Evolutionary conservation across 2,329 filamentous ascomycete species (phyloP).

Genomic region (Sporothrix luriei): DNA sequence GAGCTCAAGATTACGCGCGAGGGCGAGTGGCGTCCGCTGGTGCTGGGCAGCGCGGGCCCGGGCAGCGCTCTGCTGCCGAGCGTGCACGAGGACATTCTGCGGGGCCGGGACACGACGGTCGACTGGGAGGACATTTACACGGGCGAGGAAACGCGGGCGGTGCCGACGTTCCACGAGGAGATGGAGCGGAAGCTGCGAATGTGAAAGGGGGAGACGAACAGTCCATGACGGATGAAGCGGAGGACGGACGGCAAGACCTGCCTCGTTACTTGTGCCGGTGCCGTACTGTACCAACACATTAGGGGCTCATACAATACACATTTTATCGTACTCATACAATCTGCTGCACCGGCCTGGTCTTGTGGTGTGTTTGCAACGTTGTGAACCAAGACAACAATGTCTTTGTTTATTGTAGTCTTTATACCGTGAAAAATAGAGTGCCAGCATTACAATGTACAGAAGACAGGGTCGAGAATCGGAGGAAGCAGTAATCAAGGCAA

Average conservation of each 20-base stretch:
- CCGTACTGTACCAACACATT: slow-evolving; percentile 19
- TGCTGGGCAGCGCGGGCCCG: slow-evolving; percentile 60
- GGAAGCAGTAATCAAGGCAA: neutral
- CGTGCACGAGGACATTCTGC: slow-evolving; percentile 87
- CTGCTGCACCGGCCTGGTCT: neutral
- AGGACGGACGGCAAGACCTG: neutral
- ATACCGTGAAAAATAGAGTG: neutral
- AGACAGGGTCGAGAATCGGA: neutral
- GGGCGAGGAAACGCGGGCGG: slow-evolving; percentile 71
- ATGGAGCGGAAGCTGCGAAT: slow-evolving; percentile 93
- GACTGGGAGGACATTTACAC: slow-evolving; percentile 93
- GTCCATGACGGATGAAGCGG: neutral
- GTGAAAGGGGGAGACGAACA: slow-evolving; percentile 44
- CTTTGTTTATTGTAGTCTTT: slow-evolving; percentile 19
- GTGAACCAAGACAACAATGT: neutral
- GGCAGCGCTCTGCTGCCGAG: slow-evolving; percentile 49
- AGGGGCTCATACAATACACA: slow-evolving; percentile 17
- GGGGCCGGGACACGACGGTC: slow-evolving; percentile 73
- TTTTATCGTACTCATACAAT: neutral
- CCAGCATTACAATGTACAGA: slow-evolving; percentile 6
- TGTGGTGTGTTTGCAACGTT: neutral
- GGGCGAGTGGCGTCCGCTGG: slow-evolving; percentile 77
- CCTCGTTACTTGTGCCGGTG: neutral
- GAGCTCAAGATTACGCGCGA: slow-evolving; percentile 85
- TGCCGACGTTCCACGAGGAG: slow-evolving; percentile 81